A percentile compares a stretch with the other conserved stretches of the same genome.
phyloP scores from a whole-genome alignment of 1,139 yeast species.

The Diutina mesorugosa region DNA sequence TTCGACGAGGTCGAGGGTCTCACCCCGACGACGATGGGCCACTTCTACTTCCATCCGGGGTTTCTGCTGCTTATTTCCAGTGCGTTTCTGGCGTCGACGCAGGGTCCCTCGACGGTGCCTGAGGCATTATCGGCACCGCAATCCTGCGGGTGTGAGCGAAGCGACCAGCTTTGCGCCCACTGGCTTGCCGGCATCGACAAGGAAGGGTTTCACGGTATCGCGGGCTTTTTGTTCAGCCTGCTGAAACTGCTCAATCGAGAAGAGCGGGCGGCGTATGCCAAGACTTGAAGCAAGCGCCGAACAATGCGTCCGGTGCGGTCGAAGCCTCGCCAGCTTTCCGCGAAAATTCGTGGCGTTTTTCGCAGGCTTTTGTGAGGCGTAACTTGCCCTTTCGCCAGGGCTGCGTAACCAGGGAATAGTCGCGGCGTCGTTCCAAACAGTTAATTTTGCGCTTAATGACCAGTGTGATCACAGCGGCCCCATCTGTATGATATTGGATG shows the following conservation, averaged over 20 bases:
- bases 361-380: neutral
- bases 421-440: neutral
- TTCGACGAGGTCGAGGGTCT: neutral
- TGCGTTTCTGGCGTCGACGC: neutral
- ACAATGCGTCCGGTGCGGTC: neutral
- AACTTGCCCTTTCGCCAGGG: neutral
- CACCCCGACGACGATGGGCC: neutral
- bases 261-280: neutral
- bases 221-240: neutral
- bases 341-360: neutral
- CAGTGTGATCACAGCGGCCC: neutral
- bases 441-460: neutral
- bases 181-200: neutral
- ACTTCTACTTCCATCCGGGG: neutral
- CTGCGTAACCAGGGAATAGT: neutral
- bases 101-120: neutral
- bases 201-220: neutral
- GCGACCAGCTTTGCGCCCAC: neutral
- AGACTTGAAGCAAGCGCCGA: neutral
- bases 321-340: neutral
- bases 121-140: neutral
- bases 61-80: neutral
- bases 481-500: neutral
- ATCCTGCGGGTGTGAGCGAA: neutral
- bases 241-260: neutral